These are phyloP conservation scores for Apiospora kogelbergensis DNA, from an alignment of 2,329 filamentous ascomycete genomes.

Conservation along the genomic window DNA sequence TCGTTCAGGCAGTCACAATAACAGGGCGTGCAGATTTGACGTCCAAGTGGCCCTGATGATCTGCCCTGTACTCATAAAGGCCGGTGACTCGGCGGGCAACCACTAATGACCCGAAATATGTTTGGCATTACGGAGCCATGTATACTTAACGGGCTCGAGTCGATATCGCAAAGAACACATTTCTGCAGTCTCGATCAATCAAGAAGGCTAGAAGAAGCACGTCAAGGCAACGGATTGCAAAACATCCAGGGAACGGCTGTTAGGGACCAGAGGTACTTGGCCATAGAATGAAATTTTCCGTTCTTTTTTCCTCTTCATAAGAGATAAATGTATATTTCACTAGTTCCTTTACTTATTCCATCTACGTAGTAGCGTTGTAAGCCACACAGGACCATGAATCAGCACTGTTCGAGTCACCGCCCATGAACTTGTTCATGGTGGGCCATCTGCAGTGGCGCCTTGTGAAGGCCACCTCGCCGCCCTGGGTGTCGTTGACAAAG, in stretches of 20 bases:
- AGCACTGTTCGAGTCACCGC: background rate
- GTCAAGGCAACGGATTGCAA: no score
- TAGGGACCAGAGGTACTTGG: no score
- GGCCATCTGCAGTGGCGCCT: background rate
- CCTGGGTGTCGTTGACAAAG: background rate
- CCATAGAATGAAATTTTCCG: no score
- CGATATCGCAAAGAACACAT: background rate
- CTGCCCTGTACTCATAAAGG: background rate
- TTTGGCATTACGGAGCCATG: background rate
- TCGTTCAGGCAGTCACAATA: no score
- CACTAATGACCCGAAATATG: background rate
- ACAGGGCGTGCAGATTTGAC: no score
- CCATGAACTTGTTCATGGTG: conserved; percentile 1
- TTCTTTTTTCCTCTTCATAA: no score
- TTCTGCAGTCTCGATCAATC: no score
- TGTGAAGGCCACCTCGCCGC: background rate
- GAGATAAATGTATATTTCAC: no score
- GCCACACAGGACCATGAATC: background rate
- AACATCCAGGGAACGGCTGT: no score
- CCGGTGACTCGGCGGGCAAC: background rate
- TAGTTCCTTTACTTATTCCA: no score
- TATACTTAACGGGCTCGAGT: background rate
- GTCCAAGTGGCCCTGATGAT: background rate
- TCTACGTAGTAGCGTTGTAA: background rate
- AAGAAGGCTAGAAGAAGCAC: no score